Percentiles rank a stretch among this genome's conserved stretches.
phyloP scores from a whole-genome alignment of 2,329 filamentous ascomycete genomes.

The Tricladium varicosporioides region DNA sequence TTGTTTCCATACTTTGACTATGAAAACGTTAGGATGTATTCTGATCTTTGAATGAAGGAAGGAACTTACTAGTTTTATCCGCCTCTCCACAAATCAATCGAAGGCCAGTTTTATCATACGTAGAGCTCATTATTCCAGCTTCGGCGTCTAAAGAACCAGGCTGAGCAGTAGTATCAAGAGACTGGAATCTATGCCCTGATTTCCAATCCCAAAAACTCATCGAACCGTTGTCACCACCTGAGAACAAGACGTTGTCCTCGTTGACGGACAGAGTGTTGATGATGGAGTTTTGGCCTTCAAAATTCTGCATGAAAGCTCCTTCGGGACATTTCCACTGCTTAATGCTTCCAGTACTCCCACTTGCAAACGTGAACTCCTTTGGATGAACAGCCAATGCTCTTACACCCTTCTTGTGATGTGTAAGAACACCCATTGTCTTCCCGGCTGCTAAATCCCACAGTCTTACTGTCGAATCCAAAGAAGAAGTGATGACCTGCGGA shows the following conservation, averaged over 20 bases:
- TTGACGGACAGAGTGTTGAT: slow-evolving; percentile 94
- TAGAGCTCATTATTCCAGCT: slow-evolving; percentile 90
- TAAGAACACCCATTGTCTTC: slow-evolving; percentile 93
- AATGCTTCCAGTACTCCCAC: slow-evolving; percentile 86
- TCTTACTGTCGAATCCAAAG: slow-evolving; percentile 85
- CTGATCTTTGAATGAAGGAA: slow-evolving; percentile 18
- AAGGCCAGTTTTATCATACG: slow-evolving; percentile 84
- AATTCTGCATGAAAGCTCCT: slow-evolving; percentile 98
- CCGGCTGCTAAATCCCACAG: slow-evolving; percentile 95
- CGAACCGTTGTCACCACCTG: slow-evolving; percentile 91
- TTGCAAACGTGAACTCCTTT: slow-evolving; percentile 93
- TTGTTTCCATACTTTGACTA: slow-evolving; percentile 93
- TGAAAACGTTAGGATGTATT: slow-evolving; percentile 3
- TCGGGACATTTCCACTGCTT: slow-evolving; percentile 99
- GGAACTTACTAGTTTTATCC: slow-evolving; percentile 78
- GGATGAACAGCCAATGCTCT: slow-evolving; percentile 82
- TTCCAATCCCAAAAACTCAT: slow-evolving; percentile 99
- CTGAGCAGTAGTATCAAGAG: slow-evolving; percentile 86
- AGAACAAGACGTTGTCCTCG: slow-evolving; percentile 92
- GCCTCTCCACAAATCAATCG: slow-evolving; percentile 91
- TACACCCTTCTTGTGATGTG: slow-evolving; percentile 98
- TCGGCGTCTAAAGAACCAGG: slow-evolving; percentile 93
- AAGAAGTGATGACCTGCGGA: slow-evolving; percentile 91
- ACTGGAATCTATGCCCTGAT: slow-evolving; percentile 87
- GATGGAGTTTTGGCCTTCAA: slow-evolving; percentile 93